Conservation (phyloP, 345 rosid genomes). For the Citropsis articulata region DNA sequence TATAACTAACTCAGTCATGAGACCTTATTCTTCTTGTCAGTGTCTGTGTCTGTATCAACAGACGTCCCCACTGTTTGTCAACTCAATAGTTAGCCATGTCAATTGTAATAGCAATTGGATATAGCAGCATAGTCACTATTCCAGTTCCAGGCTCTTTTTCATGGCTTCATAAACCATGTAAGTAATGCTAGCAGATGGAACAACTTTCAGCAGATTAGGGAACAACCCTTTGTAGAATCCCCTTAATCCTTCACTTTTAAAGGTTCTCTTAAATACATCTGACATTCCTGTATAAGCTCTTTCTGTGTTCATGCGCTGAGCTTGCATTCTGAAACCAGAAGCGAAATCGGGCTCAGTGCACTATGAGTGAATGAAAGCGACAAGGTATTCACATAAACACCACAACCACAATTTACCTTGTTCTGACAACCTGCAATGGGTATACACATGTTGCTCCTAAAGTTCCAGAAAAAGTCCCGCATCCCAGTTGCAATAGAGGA, state of each 20-base stretch:
- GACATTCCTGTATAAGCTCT: slow-evolving; percentile 62
- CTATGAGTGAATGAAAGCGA: neutral
- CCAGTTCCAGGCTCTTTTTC: slow-evolving; percentile 79
- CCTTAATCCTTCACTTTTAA: slow-evolving; percentile 59
- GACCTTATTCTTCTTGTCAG: slow-evolving; percentile 24
- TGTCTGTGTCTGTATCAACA: slow-evolving; percentile 6
- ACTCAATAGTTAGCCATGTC: slow-evolving; percentile 26
- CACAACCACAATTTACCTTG: slow-evolving; percentile 49
- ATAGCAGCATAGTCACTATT: slow-evolving; percentile 24
- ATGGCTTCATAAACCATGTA: slow-evolving; percentile 70
- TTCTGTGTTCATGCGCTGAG: slow-evolving; percentile 42
- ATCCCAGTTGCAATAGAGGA: slow-evolving; percentile 81
- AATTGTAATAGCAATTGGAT: slow-evolving; percentile 12
- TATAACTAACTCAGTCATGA: slow-evolving; percentile 12
- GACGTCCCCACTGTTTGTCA: slow-evolving; percentile 8
- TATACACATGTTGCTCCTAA: slow-evolving; percentile 94
- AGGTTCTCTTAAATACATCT: slow-evolving; percentile 72
- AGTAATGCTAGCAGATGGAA: slow-evolving; percentile 50
- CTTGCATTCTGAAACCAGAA: slow-evolving; percentile 75
- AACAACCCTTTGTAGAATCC: slow-evolving; percentile 86
- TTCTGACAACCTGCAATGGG: slow-evolving; percentile 92
- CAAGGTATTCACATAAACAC: neutral
- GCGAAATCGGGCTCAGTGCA: neutral
- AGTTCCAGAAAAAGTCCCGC: slow-evolving; percentile 85
- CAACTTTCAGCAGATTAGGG: slow-evolving; percentile 77